Evolutionary conservation across 2,329 filamentous ascomycete genomes (phyloP).

Genomic region (Clarireedia homoeocarpa): DNA sequence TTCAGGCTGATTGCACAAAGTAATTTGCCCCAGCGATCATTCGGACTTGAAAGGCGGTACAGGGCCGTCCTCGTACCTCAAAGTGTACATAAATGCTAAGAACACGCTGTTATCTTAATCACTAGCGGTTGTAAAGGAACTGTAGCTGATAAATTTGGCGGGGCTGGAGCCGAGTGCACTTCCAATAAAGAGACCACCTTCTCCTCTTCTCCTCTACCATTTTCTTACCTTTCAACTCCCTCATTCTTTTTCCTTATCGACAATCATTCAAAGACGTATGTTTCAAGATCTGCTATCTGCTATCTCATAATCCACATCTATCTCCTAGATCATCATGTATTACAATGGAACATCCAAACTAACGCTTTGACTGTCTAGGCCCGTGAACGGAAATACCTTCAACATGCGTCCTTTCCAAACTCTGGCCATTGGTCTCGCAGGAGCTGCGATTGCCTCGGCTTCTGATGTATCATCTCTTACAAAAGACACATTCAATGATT

Average conservation of each 20-base stretch:
- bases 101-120: conserved; percentile 11
- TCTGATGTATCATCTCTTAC: conserved; percentile 84
- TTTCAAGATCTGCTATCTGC: conserved; percentile 3
- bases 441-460: conserved; percentile 50
- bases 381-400: conserved; percentile 7
- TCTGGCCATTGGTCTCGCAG: conserved; percentile 26
- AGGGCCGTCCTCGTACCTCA: not conserved
- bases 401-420: conserved; percentile 28
- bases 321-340: not conserved
- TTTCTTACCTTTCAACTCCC: not conserved
- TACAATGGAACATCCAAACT: not conserved
- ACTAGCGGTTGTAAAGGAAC: not conserved
- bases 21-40: not conserved
- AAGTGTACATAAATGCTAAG: not conserved
- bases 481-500: conserved; percentile 78
- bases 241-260: not conserved
- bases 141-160: conserved; percentile 10
- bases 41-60: not conserved
- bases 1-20: not conserved
- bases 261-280: conserved; percentile 11
- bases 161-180: conserved; percentile 1
- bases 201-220: conserved; percentile 14
- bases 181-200: conserved; percentile 22
- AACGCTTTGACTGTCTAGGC: conserved; percentile 13
- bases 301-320: not conserved